phyloP scores from a whole-genome alignment of 148 eudicot genomes.

The Spergularia marina region DNA sequence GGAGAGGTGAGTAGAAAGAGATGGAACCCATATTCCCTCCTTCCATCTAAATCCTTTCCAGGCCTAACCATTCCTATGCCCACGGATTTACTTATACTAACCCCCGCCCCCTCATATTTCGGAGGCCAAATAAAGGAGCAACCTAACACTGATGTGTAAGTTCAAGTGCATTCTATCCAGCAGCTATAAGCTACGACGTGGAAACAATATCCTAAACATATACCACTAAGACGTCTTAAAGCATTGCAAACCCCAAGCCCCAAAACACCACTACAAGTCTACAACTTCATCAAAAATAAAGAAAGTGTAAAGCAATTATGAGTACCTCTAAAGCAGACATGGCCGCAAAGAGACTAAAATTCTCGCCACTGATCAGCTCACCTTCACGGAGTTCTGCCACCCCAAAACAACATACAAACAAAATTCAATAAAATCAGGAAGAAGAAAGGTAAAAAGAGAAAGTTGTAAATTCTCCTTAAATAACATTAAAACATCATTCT shows the following conservation, averaged over 20 bases:
- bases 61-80: too few relatives aligned
- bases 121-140: too few relatives aligned
- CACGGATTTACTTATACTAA: too few relatives aligned
- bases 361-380: slow-evolving; percentile 82
- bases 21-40: too few relatives aligned
- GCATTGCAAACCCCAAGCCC: neutral
- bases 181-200: neutral
- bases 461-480: too few relatives aligned
- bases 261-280: neutral
- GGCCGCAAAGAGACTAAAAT: slow-evolving; percentile 94
- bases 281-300: neutral
- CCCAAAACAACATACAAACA: slow-evolving; percentile 17
- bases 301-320: slow-evolving; percentile 14
- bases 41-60: too few relatives aligned
- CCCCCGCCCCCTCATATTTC: too few relatives aligned
- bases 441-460: neutral
- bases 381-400: slow-evolving; percentile 73
- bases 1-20: too few relatives aligned
- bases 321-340: slow-evolving; percentile 98
- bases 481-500: too few relatives aligned
- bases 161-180: neutral
- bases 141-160: too few relatives aligned
- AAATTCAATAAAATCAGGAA: neutral
- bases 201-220: neutral
- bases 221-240: neutral